Percentiles rank a stretch among this genome's conserved stretches.
phyloP scores from a whole-genome alignment of 768 basidiomycete species.

The Auriscalpium microsporum region DNA sequence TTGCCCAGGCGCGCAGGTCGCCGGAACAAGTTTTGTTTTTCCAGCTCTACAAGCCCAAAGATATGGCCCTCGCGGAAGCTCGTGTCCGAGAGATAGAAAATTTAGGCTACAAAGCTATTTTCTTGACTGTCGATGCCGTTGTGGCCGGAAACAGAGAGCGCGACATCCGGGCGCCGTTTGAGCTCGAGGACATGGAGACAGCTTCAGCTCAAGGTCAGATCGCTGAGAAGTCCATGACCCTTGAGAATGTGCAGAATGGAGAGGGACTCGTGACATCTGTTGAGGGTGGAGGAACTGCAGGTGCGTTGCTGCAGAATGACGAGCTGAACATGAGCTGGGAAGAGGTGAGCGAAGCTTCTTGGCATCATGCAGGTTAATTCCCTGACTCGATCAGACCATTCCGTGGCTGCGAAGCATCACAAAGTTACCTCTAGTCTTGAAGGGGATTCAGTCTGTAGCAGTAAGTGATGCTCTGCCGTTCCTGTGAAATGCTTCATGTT shows the following conservation, averaged over 20 bases:
- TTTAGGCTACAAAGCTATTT: slow-evolving; percentile 80
- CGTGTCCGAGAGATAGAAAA: slow-evolving; percentile 63
- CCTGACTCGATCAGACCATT: slow-evolving; percentile 42
- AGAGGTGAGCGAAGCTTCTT: slow-evolving; percentile 30
- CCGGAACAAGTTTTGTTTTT: slow-evolving; percentile 64
- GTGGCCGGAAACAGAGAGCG: slow-evolving; percentile 73
- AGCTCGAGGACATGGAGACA: slow-evolving; percentile 47
- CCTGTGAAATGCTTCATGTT: too few species aligned
- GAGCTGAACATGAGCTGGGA: slow-evolving; percentile 76
- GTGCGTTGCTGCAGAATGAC: slow-evolving; percentile 51
- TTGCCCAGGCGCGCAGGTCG: slow-evolving; percentile 45
- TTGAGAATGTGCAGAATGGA: slow-evolving; percentile 17
- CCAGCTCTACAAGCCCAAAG: slow-evolving; percentile 78
- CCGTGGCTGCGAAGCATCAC: slow-evolving; percentile 70
- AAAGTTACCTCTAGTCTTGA: slow-evolving; percentile 63
- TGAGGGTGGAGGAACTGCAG: slow-evolving; percentile 54
- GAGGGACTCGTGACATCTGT: slow-evolving; percentile 20
- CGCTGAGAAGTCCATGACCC: slow-evolving; percentile 9
- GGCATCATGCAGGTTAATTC: neutral
- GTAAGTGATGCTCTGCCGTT: slow-evolving; percentile 23
- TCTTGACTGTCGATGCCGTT: slow-evolving; percentile 88
- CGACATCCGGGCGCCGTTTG: slow-evolving; percentile 56
- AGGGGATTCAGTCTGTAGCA: slow-evolving; percentile 73
- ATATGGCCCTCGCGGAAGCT: slow-evolving; percentile 56
- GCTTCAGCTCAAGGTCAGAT: slow-evolving; percentile 15